These are phyloP conservation scores for Colletotrichum abscissum DNA, from an alignment of 2,329 filamentous ascomycete species.

Conservation along the genomic window DNA sequence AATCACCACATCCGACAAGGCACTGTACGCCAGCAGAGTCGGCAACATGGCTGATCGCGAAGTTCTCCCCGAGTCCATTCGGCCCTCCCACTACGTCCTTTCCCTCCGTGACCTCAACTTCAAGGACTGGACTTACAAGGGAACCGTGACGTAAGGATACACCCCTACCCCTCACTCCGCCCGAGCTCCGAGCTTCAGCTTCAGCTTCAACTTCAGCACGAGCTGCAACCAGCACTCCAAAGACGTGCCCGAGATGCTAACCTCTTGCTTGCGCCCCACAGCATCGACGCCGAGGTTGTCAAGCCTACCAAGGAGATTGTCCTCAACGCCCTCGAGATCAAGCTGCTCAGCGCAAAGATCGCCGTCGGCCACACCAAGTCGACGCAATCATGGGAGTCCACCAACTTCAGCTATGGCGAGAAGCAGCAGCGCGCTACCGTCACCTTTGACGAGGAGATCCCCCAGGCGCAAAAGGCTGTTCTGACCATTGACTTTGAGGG, in stretches of 20 bases:
- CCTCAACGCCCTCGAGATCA: conserved; percentile 87
- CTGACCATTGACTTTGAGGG: conserved; percentile 82
- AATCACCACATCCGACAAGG: conserved; percentile 39
- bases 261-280: conserved; percentile 43
- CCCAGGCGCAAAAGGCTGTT: conserved; percentile 72
- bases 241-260: not conserved
- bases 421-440: conserved; percentile 87
- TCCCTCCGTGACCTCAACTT: conserved; percentile 87
- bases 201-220: not conserved
- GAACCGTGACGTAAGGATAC: conserved; percentile 70
- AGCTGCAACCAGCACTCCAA: conserved; percentile 4
- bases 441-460: conserved; percentile 78
- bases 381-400: conserved; percentile 68
- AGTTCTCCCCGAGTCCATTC: conserved; percentile 73
- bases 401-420: conserved; percentile 81
- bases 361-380: conserved; percentile 67
- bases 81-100: conserved; percentile 87
- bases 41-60: conserved; percentile 68
- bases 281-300: conserved; percentile 80
- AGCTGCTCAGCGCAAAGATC: conserved; percentile 75
- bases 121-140: conserved; percentile 79
- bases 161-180: conserved; percentile 28
- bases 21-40: conserved; percentile 39
- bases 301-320: conserved; percentile 80
- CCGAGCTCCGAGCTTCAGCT: conserved; percentile 11